Evolutionary conservation across 352 stramenopile species (phyloP).

Genomic region (Pythium plurisporium): DNA sequence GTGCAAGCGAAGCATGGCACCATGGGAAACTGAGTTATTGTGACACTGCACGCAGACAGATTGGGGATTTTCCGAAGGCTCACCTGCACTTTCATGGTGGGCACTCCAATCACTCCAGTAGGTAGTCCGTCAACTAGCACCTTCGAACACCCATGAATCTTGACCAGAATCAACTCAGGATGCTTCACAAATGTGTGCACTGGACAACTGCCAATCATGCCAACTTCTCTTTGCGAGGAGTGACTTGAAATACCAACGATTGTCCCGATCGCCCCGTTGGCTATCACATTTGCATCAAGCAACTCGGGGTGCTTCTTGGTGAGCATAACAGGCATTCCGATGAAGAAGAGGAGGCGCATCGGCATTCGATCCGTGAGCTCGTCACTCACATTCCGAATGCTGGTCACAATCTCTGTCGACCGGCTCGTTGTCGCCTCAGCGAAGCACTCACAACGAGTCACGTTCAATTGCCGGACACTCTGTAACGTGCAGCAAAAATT

Average conservation of each 20-base stretch:
- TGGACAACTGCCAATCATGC: neutral
- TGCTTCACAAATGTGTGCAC: neutral
- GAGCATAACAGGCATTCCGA: neutral
- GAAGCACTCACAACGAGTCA: neutral
- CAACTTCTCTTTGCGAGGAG: neutral
- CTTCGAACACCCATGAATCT: neutral
- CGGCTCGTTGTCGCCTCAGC: neutral
- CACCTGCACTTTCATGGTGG: neutral
- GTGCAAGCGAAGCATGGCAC: slow-evolving; percentile 24
- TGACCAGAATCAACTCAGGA: neutral
- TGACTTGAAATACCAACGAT: neutral
- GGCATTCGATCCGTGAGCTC: neutral
- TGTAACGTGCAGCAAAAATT: neutral
- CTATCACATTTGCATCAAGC: neutral
- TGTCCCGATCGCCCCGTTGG: neutral
- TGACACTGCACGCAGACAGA: neutral
- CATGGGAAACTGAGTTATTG: slow-evolving; percentile 20
- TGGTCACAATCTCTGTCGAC: neutral
- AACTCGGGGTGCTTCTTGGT: neutral
- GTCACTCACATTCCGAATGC: neutral
- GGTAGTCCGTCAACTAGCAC: neutral
- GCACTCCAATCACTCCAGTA: neutral
- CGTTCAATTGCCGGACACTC: neutral
- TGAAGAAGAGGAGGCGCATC: neutral
- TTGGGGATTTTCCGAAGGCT: neutral